A percentile compares a stretch with the other conserved stretches of the same genome.
Evolutionary conservation across 306 rosid species (phyloP).

Genomic region (Spatholobus suberectus): DNA sequence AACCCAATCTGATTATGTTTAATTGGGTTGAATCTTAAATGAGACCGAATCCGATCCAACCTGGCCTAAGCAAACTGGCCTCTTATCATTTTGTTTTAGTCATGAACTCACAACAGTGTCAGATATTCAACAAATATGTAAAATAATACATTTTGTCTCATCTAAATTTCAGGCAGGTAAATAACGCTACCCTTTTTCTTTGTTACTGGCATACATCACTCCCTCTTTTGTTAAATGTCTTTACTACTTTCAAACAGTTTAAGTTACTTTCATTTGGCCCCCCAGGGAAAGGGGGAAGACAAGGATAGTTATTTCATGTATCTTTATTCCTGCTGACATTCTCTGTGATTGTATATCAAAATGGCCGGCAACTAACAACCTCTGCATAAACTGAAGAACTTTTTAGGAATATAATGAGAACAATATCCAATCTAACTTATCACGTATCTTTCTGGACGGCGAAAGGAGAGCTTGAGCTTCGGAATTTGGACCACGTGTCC

Average conservation of each 20-base stretch:
- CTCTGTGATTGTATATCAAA: slow-evolving; percentile 26
- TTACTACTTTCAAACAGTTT: neutral
- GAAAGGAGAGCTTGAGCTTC: slow-evolving; percentile 11
- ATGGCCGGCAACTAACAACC: slow-evolving; percentile 45
- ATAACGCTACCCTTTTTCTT: neutral
- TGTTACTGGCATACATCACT: neutral
- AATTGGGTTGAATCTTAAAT: no score
- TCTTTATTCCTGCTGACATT: slow-evolving; percentile 29
- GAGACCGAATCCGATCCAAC: no score
- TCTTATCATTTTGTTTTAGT: no score
- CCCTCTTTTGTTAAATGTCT: neutral
- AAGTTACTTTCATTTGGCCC: neutral
- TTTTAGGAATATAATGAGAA: slow-evolving; percentile 10
- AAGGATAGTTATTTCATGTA: neutral
- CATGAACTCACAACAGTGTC: no score
- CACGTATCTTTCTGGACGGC: slow-evolving; percentile 43
- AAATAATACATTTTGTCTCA: neutral
- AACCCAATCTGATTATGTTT: no score
- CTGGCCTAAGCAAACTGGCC: no score
- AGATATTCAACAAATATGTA: no score
- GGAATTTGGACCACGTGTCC: slow-evolving; percentile 35
- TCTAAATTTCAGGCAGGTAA: neutral
- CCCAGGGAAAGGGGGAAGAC: neutral
- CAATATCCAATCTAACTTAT: slow-evolving; percentile 32
- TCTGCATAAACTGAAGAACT: neutral